Conservation (phyloP, 805 yeast genomes). For the Sungouiozyma intestinalis region DNA sequence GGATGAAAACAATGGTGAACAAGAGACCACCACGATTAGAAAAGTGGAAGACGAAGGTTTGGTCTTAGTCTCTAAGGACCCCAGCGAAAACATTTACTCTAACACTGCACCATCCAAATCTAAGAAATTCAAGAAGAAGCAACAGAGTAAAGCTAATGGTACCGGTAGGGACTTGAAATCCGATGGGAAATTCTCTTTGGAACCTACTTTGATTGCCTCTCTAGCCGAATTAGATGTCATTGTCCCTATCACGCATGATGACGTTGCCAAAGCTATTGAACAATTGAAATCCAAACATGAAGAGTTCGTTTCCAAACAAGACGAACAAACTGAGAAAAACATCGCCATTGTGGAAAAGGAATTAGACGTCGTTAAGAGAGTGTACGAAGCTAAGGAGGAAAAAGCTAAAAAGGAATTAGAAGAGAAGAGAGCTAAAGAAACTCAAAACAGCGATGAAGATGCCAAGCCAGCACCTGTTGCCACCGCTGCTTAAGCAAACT, state of each 20-base stretch:
- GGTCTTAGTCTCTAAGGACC: constrained; percentile 30
- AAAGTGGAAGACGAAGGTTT: constrained; percentile 56
- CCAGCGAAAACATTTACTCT: constrained; percentile 47
- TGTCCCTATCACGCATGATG: constrained; percentile 69
- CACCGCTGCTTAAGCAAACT: not conserved
- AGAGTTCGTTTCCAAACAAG: constrained; percentile 62
- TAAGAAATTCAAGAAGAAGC: constrained; percentile 44
- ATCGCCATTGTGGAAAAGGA: constrained; percentile 68
- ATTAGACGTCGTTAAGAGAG: constrained; percentile 55
- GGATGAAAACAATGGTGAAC: constrained; percentile 22
- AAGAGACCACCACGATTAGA: constrained; percentile 32
- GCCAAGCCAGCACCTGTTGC: constrained; percentile 1
- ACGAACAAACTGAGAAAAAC: constrained; percentile 67
- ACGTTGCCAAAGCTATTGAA: constrained; percentile 52
- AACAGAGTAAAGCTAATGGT: constrained; percentile 11
- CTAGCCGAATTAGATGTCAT: constrained; percentile 67
- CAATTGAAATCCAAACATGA: constrained; percentile 63
- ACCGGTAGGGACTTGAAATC: constrained; percentile 5
- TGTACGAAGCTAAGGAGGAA: constrained; percentile 37
- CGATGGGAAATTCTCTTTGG: constrained; percentile 51
- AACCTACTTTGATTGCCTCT: constrained; percentile 68
- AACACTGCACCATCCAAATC: constrained; percentile 37
- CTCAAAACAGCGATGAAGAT: constrained; percentile 14
- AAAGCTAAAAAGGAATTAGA: constrained; percentile 25
- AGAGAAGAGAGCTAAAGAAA: constrained; percentile 24